phyloP scores from a whole-genome alignment of 2,329 filamentous ascomycete species.

The Fusarium sp. region DNA sequence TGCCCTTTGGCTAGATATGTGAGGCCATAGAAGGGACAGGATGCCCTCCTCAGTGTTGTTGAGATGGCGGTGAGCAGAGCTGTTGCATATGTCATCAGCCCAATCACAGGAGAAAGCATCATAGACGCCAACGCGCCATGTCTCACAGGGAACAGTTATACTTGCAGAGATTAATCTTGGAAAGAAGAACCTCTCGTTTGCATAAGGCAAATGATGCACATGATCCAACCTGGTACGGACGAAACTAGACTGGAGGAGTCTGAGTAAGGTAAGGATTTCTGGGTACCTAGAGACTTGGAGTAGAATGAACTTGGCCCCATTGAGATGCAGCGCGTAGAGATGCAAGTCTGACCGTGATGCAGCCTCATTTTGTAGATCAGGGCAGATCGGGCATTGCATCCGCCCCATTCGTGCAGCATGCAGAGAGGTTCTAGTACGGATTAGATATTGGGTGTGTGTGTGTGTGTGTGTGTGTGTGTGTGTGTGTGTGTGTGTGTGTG shows the following conservation, averaged over 20 bases:
- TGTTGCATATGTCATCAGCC: slow-evolving; percentile 11
- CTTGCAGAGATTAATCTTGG: slow-evolving; percentile 15
- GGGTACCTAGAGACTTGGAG: slow-evolving; percentile 3
- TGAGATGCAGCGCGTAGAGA: slow-evolving; percentile 8
- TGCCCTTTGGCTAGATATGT: slow-evolving; percentile 12
- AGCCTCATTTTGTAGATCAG: slow-evolving; percentile 36
- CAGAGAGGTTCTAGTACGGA: neutral
- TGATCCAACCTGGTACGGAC: slow-evolving; percentile 4
- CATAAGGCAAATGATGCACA: slow-evolving; percentile 23
- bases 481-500: too few relatives aligned
- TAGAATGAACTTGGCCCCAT: slow-evolving; percentile 5
- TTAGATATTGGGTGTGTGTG: neutral
- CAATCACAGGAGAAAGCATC: slow-evolving; percentile 10
- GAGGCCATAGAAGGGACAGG: slow-evolving; percentile 26
- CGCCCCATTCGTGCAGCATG: slow-evolving; percentile 25
- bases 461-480: too few relatives aligned
- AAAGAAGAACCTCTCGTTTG: slow-evolving; percentile 12
- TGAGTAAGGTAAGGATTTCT: neutral
- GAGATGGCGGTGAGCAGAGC: slow-evolving; percentile 37
- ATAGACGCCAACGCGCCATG: slow-evolving; percentile 20
- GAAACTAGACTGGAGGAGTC: slow-evolving; percentile 1
- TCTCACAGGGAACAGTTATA: slow-evolving; percentile 25
- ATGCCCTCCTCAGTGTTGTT: slow-evolving; percentile 36
- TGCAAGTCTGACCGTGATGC: slow-evolving; percentile 33
- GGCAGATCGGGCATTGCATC: slow-evolving; percentile 28